Evolutionary conservation across 768 basidiomycete species (phyloP), one percentile per base, ranked within the genome.

Genomic region (Lentinula edodes): DNA sequence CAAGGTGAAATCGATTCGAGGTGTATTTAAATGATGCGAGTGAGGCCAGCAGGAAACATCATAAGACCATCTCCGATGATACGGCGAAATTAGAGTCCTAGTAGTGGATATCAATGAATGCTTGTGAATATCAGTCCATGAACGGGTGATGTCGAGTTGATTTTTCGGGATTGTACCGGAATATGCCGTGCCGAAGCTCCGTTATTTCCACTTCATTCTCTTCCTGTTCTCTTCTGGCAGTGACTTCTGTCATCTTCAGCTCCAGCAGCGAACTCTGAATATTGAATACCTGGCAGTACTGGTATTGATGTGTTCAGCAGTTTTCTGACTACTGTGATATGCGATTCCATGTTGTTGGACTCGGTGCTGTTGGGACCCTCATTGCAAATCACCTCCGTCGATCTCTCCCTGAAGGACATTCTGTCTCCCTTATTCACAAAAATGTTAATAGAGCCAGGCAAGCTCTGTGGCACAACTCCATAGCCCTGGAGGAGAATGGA

Each of bases 351-450:
- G 69, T 91, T 64, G 80, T 91, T 64, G 93, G 94, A 66, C 73
- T 93, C 45, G 93, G 93, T 53, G 81, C 93, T 48, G 83, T 96
- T 64, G 95, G 95, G 59, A 84, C 85, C 34, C 84, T 98, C 62
- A 64, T 98, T 65, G 82, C 94, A 15, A 85, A 89, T 71, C 83
- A 95, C 71, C 83, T 98, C 43, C 87, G 91, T 43, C 78, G 78
- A 54, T 72, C 77, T 58, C 76, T 91, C 55, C 78, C 84, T 18
- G 63, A 71, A 34, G 66, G 73, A 15, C 79, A 86, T 66, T 70
- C 81, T 46, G 78, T 96, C 68, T 82, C 84, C 28, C 84, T 95
- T 69, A 84, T 97, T 61, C 83, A 90, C 73, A 86, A 81, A 67
- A 78, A 73, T 1, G 65, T 72, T 5, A 67, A 67, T n/a, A 74